Conservation (phyloP, 805 yeast species). For the Saturnispora serradocipensis region DNA sequence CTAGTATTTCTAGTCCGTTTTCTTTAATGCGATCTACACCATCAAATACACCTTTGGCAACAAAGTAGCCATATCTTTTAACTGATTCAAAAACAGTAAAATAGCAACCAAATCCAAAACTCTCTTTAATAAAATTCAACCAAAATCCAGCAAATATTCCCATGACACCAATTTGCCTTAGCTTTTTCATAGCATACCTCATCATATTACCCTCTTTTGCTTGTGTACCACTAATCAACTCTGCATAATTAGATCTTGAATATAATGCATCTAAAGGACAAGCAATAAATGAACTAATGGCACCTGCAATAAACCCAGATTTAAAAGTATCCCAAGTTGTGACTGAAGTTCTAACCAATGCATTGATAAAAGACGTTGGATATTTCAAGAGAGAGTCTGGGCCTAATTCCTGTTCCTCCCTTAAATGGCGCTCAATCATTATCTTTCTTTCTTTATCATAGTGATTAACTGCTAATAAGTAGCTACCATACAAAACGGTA, state of each 20-base stretch:
- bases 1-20: conserved; percentile 5
- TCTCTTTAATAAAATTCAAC: conserved; percentile 70
- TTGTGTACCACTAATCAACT: conserved; percentile 46
- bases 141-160: conserved; percentile 89
- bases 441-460: conserved; percentile 20
- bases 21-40: conserved; percentile 15
- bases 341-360: conserved; percentile 8
- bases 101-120: conserved; percentile 74
- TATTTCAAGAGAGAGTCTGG: conserved; percentile 21
- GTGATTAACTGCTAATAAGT: conserved; percentile 45
- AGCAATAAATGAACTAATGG: conserved; percentile 80
- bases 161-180: conserved; percentile 62
- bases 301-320: conserved; percentile 83
- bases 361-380: conserved; percentile 3
- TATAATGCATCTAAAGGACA: conserved; percentile 91
- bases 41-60: conserved; percentile 37
- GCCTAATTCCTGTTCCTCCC: conserved; percentile 11
- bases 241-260: conserved; percentile 70
- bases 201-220: conserved; percentile 58
- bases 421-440: conserved; percentile 13
- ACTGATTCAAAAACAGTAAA: conserved; percentile 73
- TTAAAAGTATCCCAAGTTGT: conserved; percentile 47
- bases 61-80: conserved; percentile 55
- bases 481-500: conserved; percentile 73
- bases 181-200: conserved; percentile 61